Conservation (phyloP, 495 filamentous ascomycete genomes). For the Penicillium daleae region DNA sequence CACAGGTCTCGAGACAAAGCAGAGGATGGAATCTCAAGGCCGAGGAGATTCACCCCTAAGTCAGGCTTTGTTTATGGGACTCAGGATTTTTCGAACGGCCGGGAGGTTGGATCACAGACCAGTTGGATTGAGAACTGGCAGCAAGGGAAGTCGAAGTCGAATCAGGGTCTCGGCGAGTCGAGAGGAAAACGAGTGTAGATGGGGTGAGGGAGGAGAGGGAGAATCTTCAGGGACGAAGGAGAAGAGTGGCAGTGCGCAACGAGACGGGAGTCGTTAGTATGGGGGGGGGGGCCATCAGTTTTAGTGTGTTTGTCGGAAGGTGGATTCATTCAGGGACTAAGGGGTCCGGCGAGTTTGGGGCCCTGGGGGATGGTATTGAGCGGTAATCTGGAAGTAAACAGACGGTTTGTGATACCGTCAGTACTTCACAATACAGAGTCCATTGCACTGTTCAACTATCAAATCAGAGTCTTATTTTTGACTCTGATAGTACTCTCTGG, state of each 20-base stretch:
- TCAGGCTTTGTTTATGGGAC: conserved; percentile 17
- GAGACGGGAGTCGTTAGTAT: neutral
- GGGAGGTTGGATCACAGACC: conserved; percentile 3
- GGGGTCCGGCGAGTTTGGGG: neutral
- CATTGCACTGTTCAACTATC: neutral
- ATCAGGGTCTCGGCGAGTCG: neutral
- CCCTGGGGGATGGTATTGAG: conserved; percentile 4
- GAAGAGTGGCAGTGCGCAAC: neutral
- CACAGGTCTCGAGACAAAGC: neutral
- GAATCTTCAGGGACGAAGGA: conserved; percentile 6
- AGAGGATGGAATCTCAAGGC: neutral
- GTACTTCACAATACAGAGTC: neutral
- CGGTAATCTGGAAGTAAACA: neutral
- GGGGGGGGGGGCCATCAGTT: neutral
- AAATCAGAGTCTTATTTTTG: neutral
- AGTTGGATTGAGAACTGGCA: conserved; percentile 11
- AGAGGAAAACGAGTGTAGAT: conserved; percentile 14
- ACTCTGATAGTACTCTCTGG: no score
- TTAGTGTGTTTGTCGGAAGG: conserved; percentile 4
- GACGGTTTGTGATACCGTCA: no score
- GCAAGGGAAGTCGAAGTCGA: conserved; percentile 3
- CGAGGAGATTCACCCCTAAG: conserved; percentile 14
- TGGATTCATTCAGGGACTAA: conserved; percentile 6
- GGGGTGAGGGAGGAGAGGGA: conserved; percentile 4
- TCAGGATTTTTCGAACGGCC: conserved; percentile 1